A percentile compares a stretch with the other conserved stretches of the same genome.
Conservation (phyloP, 2,329 filamentous ascomycete genomes). For the Pseudogymnoascus sp. region DNA sequence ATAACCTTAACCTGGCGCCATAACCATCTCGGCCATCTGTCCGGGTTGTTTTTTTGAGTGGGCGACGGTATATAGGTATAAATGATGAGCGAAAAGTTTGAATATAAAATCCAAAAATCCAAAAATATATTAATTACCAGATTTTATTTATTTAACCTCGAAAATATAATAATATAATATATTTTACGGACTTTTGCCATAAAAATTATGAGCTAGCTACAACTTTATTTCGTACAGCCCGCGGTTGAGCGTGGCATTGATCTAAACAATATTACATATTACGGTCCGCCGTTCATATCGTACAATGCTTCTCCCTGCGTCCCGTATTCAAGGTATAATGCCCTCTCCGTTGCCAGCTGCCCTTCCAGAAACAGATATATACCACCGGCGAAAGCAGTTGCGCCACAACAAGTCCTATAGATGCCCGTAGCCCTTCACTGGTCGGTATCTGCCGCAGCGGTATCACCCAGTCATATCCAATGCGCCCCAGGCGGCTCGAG, state of each 20-base stretch:
- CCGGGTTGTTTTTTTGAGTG: not conserved
- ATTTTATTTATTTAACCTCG: not conserved
- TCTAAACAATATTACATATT: not conserved
- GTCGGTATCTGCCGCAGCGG: not conserved
- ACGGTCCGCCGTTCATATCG: not conserved
- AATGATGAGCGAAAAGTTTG: not conserved
- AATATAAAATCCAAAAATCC: not conserved
- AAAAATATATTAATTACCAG: not conserved
- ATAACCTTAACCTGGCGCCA: conserved; percentile 9
- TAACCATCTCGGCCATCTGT: conserved; percentile 5
- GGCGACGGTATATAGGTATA: not conserved
- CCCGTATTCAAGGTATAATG: not conserved
- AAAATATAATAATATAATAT: not conserved
- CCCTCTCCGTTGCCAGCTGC: not conserved
- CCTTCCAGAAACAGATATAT: not conserved
- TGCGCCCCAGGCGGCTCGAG: not conserved
- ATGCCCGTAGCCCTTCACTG: not conserved
- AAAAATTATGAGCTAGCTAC: not conserved
- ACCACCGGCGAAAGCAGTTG: not conserved
- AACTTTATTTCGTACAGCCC: not conserved
- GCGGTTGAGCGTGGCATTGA: not conserved
- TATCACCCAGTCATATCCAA: not conserved
- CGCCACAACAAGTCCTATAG: not conserved
- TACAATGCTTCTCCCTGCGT: not conserved
- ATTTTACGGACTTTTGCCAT: not conserved